Conservation (phyloP, 169 alveolate species). For the Theileria parva region DNA sequence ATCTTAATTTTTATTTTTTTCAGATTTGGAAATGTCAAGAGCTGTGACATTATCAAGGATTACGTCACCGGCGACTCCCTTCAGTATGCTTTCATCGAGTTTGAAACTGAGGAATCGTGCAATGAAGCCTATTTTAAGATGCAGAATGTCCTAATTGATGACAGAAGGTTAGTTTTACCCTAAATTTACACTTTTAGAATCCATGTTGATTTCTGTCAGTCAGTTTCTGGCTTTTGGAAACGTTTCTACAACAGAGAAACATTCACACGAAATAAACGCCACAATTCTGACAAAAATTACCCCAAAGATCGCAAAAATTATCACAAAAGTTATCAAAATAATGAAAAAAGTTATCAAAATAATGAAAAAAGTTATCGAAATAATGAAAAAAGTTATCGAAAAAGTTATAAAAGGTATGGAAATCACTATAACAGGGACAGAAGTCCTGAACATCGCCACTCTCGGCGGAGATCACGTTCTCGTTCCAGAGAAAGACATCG, state of each 20-base stretch:
- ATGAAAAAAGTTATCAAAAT: no score
- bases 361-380: no score
- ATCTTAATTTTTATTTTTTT: conserved; percentile 18
- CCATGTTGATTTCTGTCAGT: conserved; percentile 88
- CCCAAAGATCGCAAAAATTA: neutral
- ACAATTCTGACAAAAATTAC: neutral
- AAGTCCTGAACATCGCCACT: neutral
- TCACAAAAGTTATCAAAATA: neutral
- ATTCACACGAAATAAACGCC: conserved; percentile 23
- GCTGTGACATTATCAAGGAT: conserved; percentile 95
- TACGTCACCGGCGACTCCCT: conserved; percentile 97
- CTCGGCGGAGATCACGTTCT: neutral
- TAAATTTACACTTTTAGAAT: conserved; percentile 62
- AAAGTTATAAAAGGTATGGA: neutral
- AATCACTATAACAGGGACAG: neutral
- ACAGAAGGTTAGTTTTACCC: conserved; percentile 72
- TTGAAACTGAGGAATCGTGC: conserved; percentile 92
- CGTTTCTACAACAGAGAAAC: conserved; percentile 39
- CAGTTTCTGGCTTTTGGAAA: conserved; percentile 80
- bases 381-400: neutral
- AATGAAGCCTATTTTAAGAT: conserved; percentile 95
- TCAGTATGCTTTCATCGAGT: conserved; percentile 97
- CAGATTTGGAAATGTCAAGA: conserved; percentile 92
- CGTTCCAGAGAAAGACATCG: conserved; percentile 5
- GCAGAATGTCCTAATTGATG: conserved; percentile 97